Evolutionary conservation across 179 eudicot genomes (phyloP).

Genomic region (Heliamphora pulchella): DNA sequence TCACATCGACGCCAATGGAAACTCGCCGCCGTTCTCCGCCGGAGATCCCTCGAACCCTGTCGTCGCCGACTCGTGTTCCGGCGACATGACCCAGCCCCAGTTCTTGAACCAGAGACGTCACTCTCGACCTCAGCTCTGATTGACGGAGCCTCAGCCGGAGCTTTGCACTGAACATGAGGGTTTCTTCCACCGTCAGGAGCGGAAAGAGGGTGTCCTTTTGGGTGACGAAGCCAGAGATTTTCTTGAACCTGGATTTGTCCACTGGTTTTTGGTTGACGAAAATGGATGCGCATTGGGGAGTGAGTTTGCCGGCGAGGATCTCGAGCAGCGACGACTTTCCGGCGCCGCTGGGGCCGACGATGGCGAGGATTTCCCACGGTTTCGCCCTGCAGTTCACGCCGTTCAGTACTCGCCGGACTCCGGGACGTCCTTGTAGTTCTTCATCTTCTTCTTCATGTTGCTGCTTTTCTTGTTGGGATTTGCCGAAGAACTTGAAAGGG

Average conservation of each 20-base stretch:
- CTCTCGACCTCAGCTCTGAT: conserved; percentile 38
- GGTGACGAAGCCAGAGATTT: conserved; percentile 85
- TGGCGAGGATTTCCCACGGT: conserved; percentile 92
- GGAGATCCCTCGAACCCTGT: conserved; percentile 65
- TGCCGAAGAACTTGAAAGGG: conserved; percentile 28
- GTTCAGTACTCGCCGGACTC: conserved; percentile 42
- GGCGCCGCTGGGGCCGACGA: conserved; percentile 96
- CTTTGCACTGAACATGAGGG: conserved; percentile 62
- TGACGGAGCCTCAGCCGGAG: conserved; percentile 50
- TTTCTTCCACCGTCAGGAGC: conserved; percentile 88
- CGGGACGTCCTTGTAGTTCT: conserved; percentile 14
- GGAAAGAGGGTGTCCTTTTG: conserved; percentile 85
- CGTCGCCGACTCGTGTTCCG: conserved; percentile 58
- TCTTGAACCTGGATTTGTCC: conserved; percentile 50
- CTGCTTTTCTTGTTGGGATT: conserved; percentile 15
- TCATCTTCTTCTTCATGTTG: conserved; percentile 1
- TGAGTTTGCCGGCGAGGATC: conserved; percentile 74
- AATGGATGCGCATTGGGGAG: conserved; percentile 51
- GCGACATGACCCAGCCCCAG: conserved; percentile 69
- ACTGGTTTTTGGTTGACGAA: conserved; percentile 51
- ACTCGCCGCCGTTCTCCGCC: conserved; percentile 94
- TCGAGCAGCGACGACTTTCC: conserved; percentile 89
- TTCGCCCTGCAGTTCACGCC: conserved; percentile 64
- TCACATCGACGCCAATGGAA: conserved; percentile 83
- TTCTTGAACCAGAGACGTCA: conserved; percentile 61